Percentiles rank a stretch among this genome's conserved stretches.
These are phyloP conservation scores for Massarina eburnea DNA, from an alignment of 2,329 filamentous ascomycete genomes.

Conservation along the genomic window DNA sequence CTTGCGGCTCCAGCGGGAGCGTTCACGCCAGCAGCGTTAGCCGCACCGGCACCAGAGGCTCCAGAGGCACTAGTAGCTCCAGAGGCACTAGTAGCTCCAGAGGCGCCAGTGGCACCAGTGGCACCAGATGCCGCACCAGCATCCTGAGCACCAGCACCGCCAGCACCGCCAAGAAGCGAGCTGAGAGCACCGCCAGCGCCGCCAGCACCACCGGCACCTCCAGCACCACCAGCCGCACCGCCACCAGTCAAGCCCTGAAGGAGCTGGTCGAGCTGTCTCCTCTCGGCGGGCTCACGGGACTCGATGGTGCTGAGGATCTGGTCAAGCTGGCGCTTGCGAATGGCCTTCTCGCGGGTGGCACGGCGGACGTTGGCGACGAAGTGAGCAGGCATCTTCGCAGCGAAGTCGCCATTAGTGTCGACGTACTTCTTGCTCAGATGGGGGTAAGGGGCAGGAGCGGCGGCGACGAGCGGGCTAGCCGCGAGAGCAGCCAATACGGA, in stretches of 20 bases:
- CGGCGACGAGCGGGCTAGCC: conserved; percentile 23
- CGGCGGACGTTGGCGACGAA: conserved; percentile 23
- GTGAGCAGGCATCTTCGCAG: conserved; percentile 24
- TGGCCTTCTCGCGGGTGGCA: conserved; percentile 22
- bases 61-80: neutral
- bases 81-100: conserved; percentile 2
- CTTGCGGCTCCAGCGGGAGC: conserved; percentile 6
- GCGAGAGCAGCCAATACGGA: conserved; percentile 24
- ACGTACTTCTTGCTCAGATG: conserved; percentile 26
- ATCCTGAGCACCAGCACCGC: neutral
- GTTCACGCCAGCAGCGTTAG: neutral
- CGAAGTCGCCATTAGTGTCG: conserved; percentile 18
- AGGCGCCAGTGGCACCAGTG: neutral
- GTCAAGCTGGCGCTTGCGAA: conserved; percentile 22
- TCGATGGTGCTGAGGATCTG: conserved; percentile 17
- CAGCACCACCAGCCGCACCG: conserved; percentile 4
- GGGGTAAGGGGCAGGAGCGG: conserved; percentile 25
- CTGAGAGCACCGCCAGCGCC: conserved; percentile 3
- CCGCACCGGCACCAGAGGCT: neutral
- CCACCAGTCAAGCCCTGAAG: conserved; percentile 20
- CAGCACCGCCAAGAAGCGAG: too few relatives aligned
- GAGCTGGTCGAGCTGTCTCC: conserved; percentile 18
- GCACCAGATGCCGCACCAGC: neutral
- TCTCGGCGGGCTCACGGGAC: conserved; percentile 11
- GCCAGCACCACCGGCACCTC: conserved; percentile 4